Evolutionary conservation across 73 alveolate genomes (phyloP).

Genomic region (Breviolum minutum): DNA sequence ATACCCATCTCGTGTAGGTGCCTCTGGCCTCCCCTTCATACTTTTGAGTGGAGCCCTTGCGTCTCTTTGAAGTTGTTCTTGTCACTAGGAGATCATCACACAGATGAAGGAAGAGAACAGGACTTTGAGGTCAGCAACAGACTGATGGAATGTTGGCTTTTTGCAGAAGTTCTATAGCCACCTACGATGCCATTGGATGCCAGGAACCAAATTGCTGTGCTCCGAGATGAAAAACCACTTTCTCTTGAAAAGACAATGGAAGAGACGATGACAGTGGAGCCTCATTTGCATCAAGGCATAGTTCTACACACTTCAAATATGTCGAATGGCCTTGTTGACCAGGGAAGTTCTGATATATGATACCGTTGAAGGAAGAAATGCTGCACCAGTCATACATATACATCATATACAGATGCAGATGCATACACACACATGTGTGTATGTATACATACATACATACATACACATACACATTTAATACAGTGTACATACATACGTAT

Average conservation of each 20-base stretch:
- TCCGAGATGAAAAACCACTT: constrained; percentile 66
- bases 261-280: constrained; percentile 27
- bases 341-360: too few relatives aligned
- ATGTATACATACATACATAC: too few relatives aligned
- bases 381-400: too few relatives aligned
- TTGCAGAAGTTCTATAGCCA: not conserved
- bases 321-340: not conserved
- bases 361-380: too few relatives aligned
- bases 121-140: constrained; percentile 9
- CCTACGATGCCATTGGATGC: not conserved
- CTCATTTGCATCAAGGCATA: not conserved
- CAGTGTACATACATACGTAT: too few relatives aligned
- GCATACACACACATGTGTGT: too few relatives aligned
- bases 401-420: too few relatives aligned
- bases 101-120: constrained; percentile 94
- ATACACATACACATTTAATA: too few relatives aligned
- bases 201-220: constrained; percentile 77
- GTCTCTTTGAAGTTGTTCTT: not conserved
- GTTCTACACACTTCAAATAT: too few relatives aligned
- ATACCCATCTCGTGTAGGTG: not conserved
- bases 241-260: constrained; percentile 79
- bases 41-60: not conserved
- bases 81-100: constrained; percentile 71
- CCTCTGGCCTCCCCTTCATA: not conserved
- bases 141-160: not conserved